Base-by-base conservation (phyloP, 2,329 filamentous ascomycete species). In the Fusarium torulosum region DNA sequence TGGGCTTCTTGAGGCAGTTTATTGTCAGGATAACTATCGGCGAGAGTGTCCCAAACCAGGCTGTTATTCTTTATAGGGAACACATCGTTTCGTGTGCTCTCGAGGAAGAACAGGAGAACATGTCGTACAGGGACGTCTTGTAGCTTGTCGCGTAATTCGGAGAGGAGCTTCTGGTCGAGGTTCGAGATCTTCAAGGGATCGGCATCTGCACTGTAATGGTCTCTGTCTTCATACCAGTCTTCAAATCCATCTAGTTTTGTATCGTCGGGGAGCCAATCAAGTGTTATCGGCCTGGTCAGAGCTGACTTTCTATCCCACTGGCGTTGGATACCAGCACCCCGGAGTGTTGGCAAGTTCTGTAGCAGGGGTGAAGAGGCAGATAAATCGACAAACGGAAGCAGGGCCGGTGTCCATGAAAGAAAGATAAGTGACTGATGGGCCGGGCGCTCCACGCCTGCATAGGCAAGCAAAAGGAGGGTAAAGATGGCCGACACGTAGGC, bases 81-180 rank as follows among this genome's bases (percentile, higher is more conserved):
- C 5, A 83, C 76, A 44, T 83, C 81, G 10, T 78, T 78, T 9
- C 81, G 76, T 2, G 80, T 82, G 44, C 81, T 82, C 59, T 83
- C 81, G 10, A 83, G 74, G n/a, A 81, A 76, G n/a, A 82, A 57
- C 6, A 83, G 57, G 15, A 83, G 68, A 3, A 83, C 74, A 59
- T 83, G 80, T 45, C 79, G 78, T 42, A 83, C 78, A 8, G 76
- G 75, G 13, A 81, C 67, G 10, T 72, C 63, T n/a, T 58, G 50
- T 7, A 79, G 58, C 46, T 69, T 71, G 33, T 66, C 62, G 17
- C 62, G 63, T 3, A 79, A 61, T 3, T 52, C 56, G 6, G 73
- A 37, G 2, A 79, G 81, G 37, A 2, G 72, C 67, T 15, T 79
- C 63, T 23, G 21, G 6, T 78, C 52, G 4, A 79, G 70, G 33